Conservation (phyloP, 345 rosid genomes). For the Acer negundo region DNA sequence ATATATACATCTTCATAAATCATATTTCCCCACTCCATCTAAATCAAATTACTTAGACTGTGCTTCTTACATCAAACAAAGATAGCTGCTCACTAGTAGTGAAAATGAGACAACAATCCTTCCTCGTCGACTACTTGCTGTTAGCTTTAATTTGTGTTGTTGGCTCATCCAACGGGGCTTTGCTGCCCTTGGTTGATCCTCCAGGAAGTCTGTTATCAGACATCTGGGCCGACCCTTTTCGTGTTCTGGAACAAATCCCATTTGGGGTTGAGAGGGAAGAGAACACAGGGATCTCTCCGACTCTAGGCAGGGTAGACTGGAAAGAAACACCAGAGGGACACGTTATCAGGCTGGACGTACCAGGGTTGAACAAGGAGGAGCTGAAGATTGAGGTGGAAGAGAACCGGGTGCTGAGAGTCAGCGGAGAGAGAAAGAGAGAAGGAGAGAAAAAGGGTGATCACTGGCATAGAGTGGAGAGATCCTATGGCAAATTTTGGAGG, state of each 20-base stretch:
- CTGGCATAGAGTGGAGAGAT: constrained; percentile 84
- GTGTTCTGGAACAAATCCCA: constrained; percentile 67
- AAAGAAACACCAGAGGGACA: constrained; percentile 80
- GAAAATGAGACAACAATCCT: constrained; percentile 21
- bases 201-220: constrained; percentile 45
- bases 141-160: constrained; percentile 21
- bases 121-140: constrained; percentile 8
- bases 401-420: constrained; percentile 63
- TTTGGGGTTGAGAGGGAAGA: constrained; percentile 50
- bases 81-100: not conserved
- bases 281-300: constrained; percentile 39
- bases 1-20: constrained; percentile 3
- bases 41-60: not conserved
- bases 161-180: constrained; percentile 33
- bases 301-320: constrained; percentile 71
- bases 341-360: constrained; percentile 62
- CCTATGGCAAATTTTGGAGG: constrained; percentile 81
- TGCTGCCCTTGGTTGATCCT: constrained; percentile 47
- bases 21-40: not conserved
- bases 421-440: constrained; percentile 77
- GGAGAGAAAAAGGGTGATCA: constrained; percentile 69
- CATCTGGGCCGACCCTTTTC: constrained; percentile 59
- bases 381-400: constrained; percentile 75
- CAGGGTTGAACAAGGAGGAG: constrained; percentile 76
- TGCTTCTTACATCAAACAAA: not conserved